Base-by-base conservation (phyloP, 78 protist genomes). In the Guillardia theta region DNA sequence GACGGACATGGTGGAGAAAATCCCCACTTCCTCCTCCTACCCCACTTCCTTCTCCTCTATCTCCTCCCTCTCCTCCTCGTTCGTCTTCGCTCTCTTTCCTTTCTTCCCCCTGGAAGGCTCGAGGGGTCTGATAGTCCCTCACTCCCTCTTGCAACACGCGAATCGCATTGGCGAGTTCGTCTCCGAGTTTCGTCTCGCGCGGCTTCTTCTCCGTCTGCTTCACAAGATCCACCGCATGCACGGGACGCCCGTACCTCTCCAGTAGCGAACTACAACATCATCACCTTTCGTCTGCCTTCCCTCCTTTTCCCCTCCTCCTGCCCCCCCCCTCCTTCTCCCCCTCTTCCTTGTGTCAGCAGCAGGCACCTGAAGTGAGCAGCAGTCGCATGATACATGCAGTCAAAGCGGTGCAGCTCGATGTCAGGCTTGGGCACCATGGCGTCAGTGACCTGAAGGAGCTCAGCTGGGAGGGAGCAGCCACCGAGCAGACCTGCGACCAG, bases 281-380 rank as follows among this genome's bases (percentile, higher is more conserved):
- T 94, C 93, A 62, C 98, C 98, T 95, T 99, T 99, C 24, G 95
- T 46, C 37, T 93, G 96, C 1, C 99, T 97, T 24, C 97, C 94
- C 21, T 88, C 58, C 94, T 77, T 94, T 88, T 78, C 95, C 50
- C 9, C 53, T 9, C 21, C 4, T 53, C 21, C 6, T 6, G 4
- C 0, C 46, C 5, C 33, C 83, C 21, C 45, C 77, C 92, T 92
- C n/a, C 58, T 77, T n/a, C 88, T 94, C 92, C 95, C 88, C 27
- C 9, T 48, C 43, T 8, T 15, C 36, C 9, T 9, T 15, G 19
- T 12, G 21, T 8, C 12, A 21, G 27, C 93, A 8, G 22, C 41
- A 8, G 58, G 21, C 50, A 24, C 12, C 58, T 50, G 2, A 93
- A 43, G 88, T 70, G 76, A 5, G 22, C 36, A 8, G 18, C 4